Percentiles rank a stretch among this genome's conserved stretches.
phyloP scores from a whole-genome alignment of 2,329 filamentous ascomycete species.

The Coleophoma cylindrospora region DNA sequence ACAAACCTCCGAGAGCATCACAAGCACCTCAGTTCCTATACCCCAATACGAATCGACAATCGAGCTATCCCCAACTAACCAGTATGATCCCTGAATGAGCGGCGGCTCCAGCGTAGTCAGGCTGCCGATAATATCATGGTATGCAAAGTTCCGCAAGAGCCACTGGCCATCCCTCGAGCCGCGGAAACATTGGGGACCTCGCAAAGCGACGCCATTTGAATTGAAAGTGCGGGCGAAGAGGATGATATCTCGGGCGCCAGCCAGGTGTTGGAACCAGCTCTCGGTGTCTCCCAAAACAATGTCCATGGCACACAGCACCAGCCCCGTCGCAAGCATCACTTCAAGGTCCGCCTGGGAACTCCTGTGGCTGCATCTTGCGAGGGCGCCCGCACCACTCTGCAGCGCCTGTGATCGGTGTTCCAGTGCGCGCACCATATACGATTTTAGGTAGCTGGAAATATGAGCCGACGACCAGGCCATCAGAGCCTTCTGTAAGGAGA shows the following conservation, averaged over 20 bases:
- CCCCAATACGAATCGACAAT: not conserved
- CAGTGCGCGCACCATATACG: not conserved
- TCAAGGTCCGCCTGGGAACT: not conserved
- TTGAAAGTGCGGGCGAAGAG: not conserved
- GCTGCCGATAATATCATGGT: slow-evolving; percentile 15
- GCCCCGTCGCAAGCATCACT: slow-evolving; percentile 2
- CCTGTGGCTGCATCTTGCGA: not conserved
- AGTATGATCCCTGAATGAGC: slow-evolving; percentile 10
- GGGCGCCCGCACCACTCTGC: not conserved
- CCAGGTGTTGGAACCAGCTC: slow-evolving; percentile 4
- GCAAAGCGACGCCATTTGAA: not conserved
- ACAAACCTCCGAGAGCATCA: not conserved
- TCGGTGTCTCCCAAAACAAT: slow-evolving; percentile 5
- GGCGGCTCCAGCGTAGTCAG: slow-evolving; percentile 8
- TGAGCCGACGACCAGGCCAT: slow-evolving; percentile 9
- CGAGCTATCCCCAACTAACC: not conserved
- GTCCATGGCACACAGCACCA: slow-evolving; percentile 6
- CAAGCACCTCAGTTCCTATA: not conserved
- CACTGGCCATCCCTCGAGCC: slow-evolving; percentile 10
- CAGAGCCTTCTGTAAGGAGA: slow-evolving; percentile 1
- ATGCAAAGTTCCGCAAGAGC: slow-evolving; percentile 17
- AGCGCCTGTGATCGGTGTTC: slow-evolving; percentile 2
- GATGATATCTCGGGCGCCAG: slow-evolving; percentile 4
- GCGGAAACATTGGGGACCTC: slow-evolving; percentile 1
- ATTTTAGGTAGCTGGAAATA: slow-evolving; percentile 1